Base-by-base conservation (phyloP, 2,329 filamentous ascomycete species). In the Apiospora hydei region DNA sequence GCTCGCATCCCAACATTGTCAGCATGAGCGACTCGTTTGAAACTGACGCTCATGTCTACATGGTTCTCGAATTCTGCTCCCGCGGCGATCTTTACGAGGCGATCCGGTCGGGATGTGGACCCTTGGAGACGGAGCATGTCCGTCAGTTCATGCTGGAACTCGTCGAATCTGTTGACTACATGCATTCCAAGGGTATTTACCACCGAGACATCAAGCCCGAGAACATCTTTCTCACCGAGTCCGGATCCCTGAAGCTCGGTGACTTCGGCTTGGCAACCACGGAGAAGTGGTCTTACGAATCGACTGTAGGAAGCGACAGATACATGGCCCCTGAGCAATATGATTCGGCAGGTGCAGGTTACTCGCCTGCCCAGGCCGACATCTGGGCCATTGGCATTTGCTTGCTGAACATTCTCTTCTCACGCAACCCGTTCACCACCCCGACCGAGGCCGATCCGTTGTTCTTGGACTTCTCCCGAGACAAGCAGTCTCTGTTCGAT, bases 281-380 rank as follows among this genome's bases (percentile, higher is more conserved):
- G 8, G 94, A 97, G 74, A 88, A 91, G 77, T 98, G 94, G 95
- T 97, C 94, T 34, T 93, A 93, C 78, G 96, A 99, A 86, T 92
- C 93, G 75, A 96, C 94, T 74, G 96, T 99, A 67, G 96, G 96
- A 76, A 98, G 96, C 81, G 96, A 99, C 81, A 94, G 96, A 71
- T 99, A 99, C 85, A 99, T 99, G 96, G 95, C 96, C 71, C 96
- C 96, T 6, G 96, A 99, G 84, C 96, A 99, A 83, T 98, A 96
- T 79, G 96, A 98, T 81, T 95, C 95, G 70, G 90, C 92, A 76
- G 92, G 92, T 74, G 90, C 89, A 74, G 96, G 96, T 73, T 99
- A 99, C 84, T 96, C 94, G 71, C 95, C 96, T 67, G 94, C 94
- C 66, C 91, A 96, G 84, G 96, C 96, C 69, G 96, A 99, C 82